Conservation (phyloP, 2,329 filamentous ascomycete species). For the Alternaria triticina region DNA sequence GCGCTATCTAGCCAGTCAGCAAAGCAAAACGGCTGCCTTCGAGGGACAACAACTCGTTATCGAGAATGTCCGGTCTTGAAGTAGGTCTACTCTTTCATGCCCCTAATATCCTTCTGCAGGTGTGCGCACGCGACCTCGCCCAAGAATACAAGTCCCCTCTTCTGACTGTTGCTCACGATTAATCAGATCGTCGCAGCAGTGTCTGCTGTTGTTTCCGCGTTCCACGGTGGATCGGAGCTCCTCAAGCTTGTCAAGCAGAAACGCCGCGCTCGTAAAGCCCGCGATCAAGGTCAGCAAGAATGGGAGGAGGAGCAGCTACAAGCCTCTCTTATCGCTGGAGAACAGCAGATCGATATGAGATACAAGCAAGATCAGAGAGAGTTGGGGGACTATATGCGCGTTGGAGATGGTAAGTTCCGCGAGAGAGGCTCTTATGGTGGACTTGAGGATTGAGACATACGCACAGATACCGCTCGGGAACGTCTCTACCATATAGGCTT, state of each 20-base stretch:
- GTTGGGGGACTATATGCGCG: slow-evolving; percentile 44
- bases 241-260: slow-evolving; percentile 45
- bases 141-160: background rate
- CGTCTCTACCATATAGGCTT: slow-evolving; percentile 48
- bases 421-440: slow-evolving; percentile 12
- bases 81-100: slow-evolving; percentile 22
- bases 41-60: background rate
- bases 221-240: slow-evolving; percentile 51
- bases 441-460: background rate
- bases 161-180: background rate
- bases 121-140: background rate
- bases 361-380: slow-evolving; percentile 44
- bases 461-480: slow-evolving; percentile 45
- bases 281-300: slow-evolving; percentile 30
- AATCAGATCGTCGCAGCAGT: slow-evolving; percentile 49
- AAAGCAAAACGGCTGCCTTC: background rate
- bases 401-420: slow-evolving; percentile 48
- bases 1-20: background rate
- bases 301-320: slow-evolving; percentile 49
- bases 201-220: slow-evolving; percentile 52
- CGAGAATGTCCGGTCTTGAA: slow-evolving; percentile 36
- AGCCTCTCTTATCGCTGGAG: slow-evolving; percentile 47
- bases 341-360: slow-evolving; percentile 41
- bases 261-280: slow-evolving; percentile 37
- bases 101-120: background rate